Base-by-base conservation (phyloP, 192 early-diverging fungal species). In the Coemansia pectinata region DNA sequence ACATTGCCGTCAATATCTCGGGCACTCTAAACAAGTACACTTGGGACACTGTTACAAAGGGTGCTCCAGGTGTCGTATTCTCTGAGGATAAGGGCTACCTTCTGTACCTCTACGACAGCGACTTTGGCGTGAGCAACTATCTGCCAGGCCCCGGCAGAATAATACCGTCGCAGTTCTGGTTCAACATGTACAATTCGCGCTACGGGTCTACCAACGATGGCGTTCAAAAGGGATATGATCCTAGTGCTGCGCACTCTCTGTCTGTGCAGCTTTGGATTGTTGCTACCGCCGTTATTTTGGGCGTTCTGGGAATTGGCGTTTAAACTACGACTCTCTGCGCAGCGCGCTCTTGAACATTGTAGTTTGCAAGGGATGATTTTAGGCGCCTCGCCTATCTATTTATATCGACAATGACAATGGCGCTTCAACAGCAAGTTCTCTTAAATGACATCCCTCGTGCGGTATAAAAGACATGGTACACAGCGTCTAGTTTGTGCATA, bases 181-280 rank as follows among this genome's bases (percentile, higher is more conserved):
- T 83, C 67, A 60, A 66, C 64, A 77, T 83, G 81, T 83, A 78
- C 73, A 74, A 65, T 33, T 83, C 81, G 31, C 72, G 76, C 23
- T 83, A 83, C 60, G 67, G 61, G 21, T 48, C 21, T 55, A 75
- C 81, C 10, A 83, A 83, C 72, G 55, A 83, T 33, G 76, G 76
- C 34, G 67, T 83, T 19, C 81, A 72, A 9, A 61, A 57, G 7
- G 81, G 76, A 31, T 83, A 83, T 67, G 48, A 78, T 25, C 81
- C 81, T 39, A 75, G 73, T 42, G 33, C 69, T 11, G 76, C 76
- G 2, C 17, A 69, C 1, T 27, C 57, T 5, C 38, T 66, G 5
- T 62, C 47, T 5, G 57, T 71, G 5, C 75, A 62, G 38, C 42
- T 63, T 39, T 64, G 73, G 73, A 50, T 65, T 36, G 36, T 72